A percentile compares a stretch with the other conserved stretches of the same genome.
Evolutionary conservation across 1,284 basidiomycete species (phyloP).

Genomic region (Marasmius tenuissimus): DNA sequence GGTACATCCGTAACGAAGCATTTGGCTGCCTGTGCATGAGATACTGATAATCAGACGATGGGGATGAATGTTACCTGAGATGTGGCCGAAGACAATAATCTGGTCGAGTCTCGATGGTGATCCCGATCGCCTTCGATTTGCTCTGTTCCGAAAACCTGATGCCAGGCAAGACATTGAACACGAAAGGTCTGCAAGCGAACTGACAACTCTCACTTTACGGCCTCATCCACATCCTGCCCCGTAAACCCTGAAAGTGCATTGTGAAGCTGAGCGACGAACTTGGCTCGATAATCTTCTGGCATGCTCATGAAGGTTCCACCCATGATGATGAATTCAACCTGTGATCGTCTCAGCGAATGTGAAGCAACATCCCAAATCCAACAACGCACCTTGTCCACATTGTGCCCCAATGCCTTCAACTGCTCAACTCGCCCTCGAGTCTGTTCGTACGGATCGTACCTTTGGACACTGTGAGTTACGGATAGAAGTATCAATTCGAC

Average conservation of each 20-base stretch:
- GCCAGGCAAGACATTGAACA: constrained; percentile 6
- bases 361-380: background rate
- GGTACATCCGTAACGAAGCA: constrained; percentile 99
- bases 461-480: background rate
- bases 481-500: background rate
- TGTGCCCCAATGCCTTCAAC: constrained; percentile 91
- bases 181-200: background rate
- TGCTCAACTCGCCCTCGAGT: constrained; percentile 95
- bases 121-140: constrained; percentile 98
- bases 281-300: constrained; percentile 92
- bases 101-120: constrained; percentile 98
- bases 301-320: constrained; percentile 99
- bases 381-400: constrained; percentile 84
- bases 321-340: constrained; percentile 99
- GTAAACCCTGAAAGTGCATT: constrained; percentile 97
- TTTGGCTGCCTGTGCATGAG: constrained; percentile 64
- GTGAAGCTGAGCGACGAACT: constrained; percentile 95
- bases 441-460: constrained; percentile 98
- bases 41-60: background rate
- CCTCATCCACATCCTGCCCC: constrained; percentile 92
- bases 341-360: background rate
- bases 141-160: constrained; percentile 90
- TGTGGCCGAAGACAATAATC: constrained; percentile 99
- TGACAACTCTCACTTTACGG: constrained; percentile 66
- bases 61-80: constrained; percentile 56